Evolutionary conservation across 257 asterid genomes (phyloP).

Genomic region (Solanum etuberosum): DNA sequence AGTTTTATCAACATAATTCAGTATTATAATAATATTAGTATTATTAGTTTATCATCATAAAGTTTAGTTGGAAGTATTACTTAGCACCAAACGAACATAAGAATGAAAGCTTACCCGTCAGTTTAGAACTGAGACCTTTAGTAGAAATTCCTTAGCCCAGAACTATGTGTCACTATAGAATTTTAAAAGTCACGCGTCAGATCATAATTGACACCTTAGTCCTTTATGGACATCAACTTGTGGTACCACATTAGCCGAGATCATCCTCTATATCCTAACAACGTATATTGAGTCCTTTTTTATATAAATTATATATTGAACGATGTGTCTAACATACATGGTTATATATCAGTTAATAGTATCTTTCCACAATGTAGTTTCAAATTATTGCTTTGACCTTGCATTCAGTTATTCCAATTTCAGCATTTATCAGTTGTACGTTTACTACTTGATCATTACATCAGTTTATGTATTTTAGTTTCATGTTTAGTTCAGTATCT

Average conservation of each 20-base stretch:
- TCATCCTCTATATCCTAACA: not conserved
- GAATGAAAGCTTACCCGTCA: too few species aligned
- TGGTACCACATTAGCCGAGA: not conserved
- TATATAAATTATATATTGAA: too few species aligned
- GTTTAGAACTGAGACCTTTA: not conserved
- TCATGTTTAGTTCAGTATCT: not conserved
- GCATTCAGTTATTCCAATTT: too few species aligned
- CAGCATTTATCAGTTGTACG: too few species aligned
- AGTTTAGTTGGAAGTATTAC: not conserved
- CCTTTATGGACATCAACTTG: not conserved
- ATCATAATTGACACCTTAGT: not conserved
- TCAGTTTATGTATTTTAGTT: not conserved
- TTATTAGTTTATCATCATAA: not conserved
- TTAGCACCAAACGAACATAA: not conserved
- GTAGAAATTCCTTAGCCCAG: not conserved
- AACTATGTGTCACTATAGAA: not conserved
- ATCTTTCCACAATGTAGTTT: not conserved
- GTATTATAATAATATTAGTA: too few species aligned
- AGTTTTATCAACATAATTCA: not conserved
- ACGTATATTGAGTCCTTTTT: not conserved
- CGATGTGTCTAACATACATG: not conserved
- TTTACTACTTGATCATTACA: not conserved
- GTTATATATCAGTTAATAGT: not conserved
- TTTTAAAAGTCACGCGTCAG: not conserved
- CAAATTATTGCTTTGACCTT: not conserved